phyloP scores from a whole-genome alignment of 176 grass and related monocot genomes.

The Rhynchospora breviuscula region DNA sequence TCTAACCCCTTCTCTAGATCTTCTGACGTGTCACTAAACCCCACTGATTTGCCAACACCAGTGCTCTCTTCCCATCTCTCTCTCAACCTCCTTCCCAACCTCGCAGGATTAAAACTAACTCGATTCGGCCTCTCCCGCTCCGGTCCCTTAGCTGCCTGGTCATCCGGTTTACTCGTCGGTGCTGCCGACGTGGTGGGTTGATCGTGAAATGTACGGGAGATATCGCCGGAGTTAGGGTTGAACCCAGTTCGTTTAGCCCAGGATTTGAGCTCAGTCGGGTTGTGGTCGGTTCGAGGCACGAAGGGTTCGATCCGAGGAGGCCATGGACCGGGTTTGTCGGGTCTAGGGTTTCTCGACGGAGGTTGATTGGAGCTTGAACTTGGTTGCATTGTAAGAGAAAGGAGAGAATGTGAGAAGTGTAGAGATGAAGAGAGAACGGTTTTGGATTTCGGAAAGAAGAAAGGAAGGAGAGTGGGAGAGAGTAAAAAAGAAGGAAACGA shows the following conservation, averaged over 20 bases:
- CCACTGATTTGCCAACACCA: conserved; percentile 22
- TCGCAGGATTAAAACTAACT: conserved; percentile 25
- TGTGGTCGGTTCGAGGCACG: conserved; percentile 63
- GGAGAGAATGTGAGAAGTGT: not conserved
- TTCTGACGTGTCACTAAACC: conserved; percentile 10
- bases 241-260: conserved; percentile 92
- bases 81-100: conserved; percentile 28
- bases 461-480: conserved; percentile 17
- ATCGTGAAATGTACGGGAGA: conserved; percentile 22
- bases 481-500: conserved; percentile 39
- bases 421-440: not conserved
- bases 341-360: not conserved
- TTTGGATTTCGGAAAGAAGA: not conserved
- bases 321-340: conserved; percentile 27
- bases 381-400: conserved; percentile 11
- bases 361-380: conserved; percentile 27
- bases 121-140: not conserved
- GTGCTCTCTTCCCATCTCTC: conserved; percentile 26
- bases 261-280: conserved; percentile 68
- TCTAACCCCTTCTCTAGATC: conserved; percentile 43
- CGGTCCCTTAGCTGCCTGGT: not conserved
- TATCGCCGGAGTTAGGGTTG: conserved; percentile 58
- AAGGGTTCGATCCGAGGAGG: conserved; percentile 59
- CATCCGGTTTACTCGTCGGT: not conserved
- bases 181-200: conserved; percentile 17